phyloP scores from a whole-genome alignment of 192 early-diverging fungal species.

The Mortierella alpina region DNA sequence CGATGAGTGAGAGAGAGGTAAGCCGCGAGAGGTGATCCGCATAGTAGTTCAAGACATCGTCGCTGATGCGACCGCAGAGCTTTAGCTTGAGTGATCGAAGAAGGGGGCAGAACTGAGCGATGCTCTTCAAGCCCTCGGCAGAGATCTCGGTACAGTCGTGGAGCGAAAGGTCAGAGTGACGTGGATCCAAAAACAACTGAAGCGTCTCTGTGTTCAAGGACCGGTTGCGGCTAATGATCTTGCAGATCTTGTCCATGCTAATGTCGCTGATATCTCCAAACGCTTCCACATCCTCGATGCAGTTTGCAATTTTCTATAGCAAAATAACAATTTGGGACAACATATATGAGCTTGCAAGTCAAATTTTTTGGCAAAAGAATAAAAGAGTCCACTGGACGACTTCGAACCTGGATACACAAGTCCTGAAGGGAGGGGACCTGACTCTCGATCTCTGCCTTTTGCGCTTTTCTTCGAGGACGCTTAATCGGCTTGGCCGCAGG shows the following conservation, averaged over 20 bases:
- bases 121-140: constrained; percentile 61
- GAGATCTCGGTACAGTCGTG: constrained; percentile 85
- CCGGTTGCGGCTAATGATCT: constrained; percentile 83
- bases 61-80: constrained; percentile 78
- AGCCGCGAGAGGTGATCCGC: constrained; percentile 56
- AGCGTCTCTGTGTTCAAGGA: constrained; percentile 71
- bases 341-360: neutral
- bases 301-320: constrained; percentile 70
- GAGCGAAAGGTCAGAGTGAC: constrained; percentile 66
- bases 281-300: constrained; percentile 84
- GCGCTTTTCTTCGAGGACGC: constrained; percentile 15
- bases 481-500: constrained; percentile 6
- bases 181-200: constrained; percentile 76
- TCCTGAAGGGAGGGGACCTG: constrained; percentile 71
- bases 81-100: constrained; percentile 72
- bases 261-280: constrained; percentile 83
- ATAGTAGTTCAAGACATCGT: constrained; percentile 58
- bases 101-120: constrained; percentile 72
- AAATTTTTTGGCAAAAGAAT: neutral
- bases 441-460: constrained; percentile 63
- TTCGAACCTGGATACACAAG: constrained; percentile 66
- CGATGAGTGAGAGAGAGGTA: constrained; percentile 69
- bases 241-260: constrained; percentile 78
- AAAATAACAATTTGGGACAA: neutral
- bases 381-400: neutral